Conservation (phyloP, 1,139 yeast genomes). For the Scheffersomyces stambukii region DNA sequence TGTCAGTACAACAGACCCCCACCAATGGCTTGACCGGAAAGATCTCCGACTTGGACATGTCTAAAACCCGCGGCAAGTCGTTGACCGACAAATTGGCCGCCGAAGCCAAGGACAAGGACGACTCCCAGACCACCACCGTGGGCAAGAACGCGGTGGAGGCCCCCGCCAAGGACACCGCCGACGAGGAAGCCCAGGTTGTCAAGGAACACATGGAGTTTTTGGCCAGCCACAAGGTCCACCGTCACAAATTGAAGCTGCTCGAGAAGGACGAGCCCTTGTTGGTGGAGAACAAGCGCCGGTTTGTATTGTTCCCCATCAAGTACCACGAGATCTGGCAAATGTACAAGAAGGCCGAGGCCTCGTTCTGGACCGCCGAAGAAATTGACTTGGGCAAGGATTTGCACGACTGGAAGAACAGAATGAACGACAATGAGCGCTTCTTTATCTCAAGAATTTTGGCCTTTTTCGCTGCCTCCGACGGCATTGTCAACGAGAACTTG, state of each 20-base stretch:
- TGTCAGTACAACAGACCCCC: slow-evolving; percentile 47
- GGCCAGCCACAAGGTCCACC: slow-evolving; percentile 58
- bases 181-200: slow-evolving; percentile 16
- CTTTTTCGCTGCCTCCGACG: slow-evolving; percentile 98
- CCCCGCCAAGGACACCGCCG: slow-evolving; percentile 8
- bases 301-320: slow-evolving; percentile 94
- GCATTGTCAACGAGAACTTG: slow-evolving; percentile 94
- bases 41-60: slow-evolving; percentile 40
- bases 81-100: slow-evolving; percentile 45
- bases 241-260: slow-evolving; percentile 64
- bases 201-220: slow-evolving; percentile 51
- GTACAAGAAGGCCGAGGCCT: slow-evolving; percentile 98
- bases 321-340: slow-evolving; percentile 99
- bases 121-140: slow-evolving; percentile 22
- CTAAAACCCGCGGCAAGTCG: slow-evolving; percentile 29
- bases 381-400: slow-evolving; percentile 90
- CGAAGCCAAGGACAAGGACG: slow-evolving; percentile 41
- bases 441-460: slow-evolving; percentile 91
- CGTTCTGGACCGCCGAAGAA: slow-evolving; percentile 99
- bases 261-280: slow-evolving; percentile 91
- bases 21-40: slow-evolving; percentile 48
- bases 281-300: slow-evolving; percentile 81
- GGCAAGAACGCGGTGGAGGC: slow-evolving; percentile 17
- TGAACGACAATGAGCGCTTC: slow-evolving; percentile 85
- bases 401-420: slow-evolving; percentile 81